These are phyloP conservation scores for Ganoderma boninense DNA, from an alignment of 1,284 basidiomycete genomes.

Conservation along the genomic window DNA sequence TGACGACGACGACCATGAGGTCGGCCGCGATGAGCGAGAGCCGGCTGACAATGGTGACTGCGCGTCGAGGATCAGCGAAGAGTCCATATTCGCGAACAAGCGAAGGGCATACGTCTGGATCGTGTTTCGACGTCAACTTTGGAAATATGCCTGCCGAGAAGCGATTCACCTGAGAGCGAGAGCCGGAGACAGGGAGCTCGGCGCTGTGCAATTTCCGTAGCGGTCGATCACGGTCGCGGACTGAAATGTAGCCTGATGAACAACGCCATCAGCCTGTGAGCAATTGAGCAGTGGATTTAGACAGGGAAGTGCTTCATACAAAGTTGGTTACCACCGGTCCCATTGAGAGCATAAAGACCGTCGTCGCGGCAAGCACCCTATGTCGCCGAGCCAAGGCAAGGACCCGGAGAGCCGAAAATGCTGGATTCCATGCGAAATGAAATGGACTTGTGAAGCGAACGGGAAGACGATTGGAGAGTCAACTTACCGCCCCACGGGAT, in stretches of 20 bases:
- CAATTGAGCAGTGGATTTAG: too few species aligned
- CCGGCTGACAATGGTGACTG: conserved; percentile 1
- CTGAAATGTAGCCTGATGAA: neutral
- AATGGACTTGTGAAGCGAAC: neutral
- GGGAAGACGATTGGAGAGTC: neutral
- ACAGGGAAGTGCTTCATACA: neutral
- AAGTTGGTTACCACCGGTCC: conserved; percentile 10
- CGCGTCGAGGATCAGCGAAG: neutral
- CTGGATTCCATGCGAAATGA: neutral
- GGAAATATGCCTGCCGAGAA: neutral
- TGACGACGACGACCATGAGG: conserved; percentile 1
- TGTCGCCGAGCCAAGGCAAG: conserved; percentile 10
- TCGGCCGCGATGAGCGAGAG: conserved; percentile 1
- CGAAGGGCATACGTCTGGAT: neutral
- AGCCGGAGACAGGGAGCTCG: neutral
- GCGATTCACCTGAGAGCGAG: neutral
- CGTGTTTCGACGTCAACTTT: neutral
- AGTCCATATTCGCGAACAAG: neutral
- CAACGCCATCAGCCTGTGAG: neutral
- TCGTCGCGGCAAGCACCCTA: neutral
- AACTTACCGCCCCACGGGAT: neutral
- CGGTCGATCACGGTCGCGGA: neutral
- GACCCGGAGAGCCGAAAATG: conserved; percentile 19
- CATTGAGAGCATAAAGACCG: conserved; percentile 4
- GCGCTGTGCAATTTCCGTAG: neutral